Evolutionary conservation across 495 filamentous ascomycete species (phyloP).

Genomic region (Evansstolkia leycettana): DNA sequence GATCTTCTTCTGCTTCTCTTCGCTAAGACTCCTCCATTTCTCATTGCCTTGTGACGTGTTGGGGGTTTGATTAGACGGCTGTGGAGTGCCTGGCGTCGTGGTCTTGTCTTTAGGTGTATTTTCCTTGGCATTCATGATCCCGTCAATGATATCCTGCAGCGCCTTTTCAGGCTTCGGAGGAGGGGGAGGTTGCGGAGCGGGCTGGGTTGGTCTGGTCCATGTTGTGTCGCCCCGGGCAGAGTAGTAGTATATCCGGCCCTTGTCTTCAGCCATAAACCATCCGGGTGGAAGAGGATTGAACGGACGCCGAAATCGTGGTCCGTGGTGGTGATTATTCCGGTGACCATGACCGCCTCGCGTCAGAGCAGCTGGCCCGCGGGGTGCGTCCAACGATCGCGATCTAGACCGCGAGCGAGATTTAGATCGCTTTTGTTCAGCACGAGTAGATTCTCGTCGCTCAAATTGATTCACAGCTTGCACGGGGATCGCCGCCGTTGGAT

Average conservation of each 20-base stretch:
- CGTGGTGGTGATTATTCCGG: slow-evolving; percentile 44
- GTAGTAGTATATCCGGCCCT: slow-evolving; percentile 72
- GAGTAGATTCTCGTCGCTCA: slow-evolving; percentile 55
- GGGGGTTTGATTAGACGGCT: slow-evolving; percentile 37
- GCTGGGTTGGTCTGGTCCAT: slow-evolving; percentile 62
- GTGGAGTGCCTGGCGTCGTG: slow-evolving; percentile 36
- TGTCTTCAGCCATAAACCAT: slow-evolving; percentile 64
- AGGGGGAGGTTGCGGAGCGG: slow-evolving; percentile 47
- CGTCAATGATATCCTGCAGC: slow-evolving; percentile 76
- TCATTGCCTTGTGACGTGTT: slow-evolving; percentile 53
- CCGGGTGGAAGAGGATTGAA: slow-evolving; percentile 57
- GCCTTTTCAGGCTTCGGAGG: slow-evolving; percentile 52
- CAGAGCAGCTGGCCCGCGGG: slow-evolving; percentile 37
- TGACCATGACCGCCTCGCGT: slow-evolving; percentile 50
- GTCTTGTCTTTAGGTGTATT: slow-evolving; percentile 52
- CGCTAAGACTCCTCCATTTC: slow-evolving; percentile 65
- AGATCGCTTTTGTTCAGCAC: slow-evolving; percentile 46
- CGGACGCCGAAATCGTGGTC: slow-evolving; percentile 42
- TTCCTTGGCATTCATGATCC: slow-evolving; percentile 57
- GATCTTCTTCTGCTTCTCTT: slow-evolving; percentile 84
- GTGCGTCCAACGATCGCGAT: slow-evolving; percentile 38
- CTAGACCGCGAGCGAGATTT: slow-evolving; percentile 40
- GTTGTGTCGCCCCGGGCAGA: slow-evolving; percentile 59
- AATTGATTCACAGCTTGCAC: slow-evolving; percentile 42
- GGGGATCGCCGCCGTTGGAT: slow-evolving; percentile 34